Base-by-base conservation (phyloP, 2,329 filamentous ascomycete species). In the Colletotrichum tabaci region DNA sequence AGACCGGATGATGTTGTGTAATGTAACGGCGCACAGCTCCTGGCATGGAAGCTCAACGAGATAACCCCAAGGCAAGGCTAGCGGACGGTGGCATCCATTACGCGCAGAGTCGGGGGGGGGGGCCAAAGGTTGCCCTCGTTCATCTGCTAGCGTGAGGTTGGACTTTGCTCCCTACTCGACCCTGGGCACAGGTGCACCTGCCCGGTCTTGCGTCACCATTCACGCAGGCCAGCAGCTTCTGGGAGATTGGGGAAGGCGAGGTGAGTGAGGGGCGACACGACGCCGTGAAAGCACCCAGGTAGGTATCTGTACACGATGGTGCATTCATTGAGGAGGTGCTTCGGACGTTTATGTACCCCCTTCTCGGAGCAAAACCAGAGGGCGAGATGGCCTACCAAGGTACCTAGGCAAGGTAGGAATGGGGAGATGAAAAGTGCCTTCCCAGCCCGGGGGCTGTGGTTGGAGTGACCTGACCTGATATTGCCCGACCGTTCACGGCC, bases 401-500 rank as follows among this genome's bases (percentile, higher is more conserved):
- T 4, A 18, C 23, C 21, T 30, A 7, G 12, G 2, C 2, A 15
- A 16, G 13, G 49, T 6, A 30, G 15, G 23, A 10, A 7, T 35
- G 23, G 21, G 47, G n/a, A 5, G 15, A 5, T 13, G 23, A 30
- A 8, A 8, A 35, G 30, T 9, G 30, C 30, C 30, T 35, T 35
- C 30, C 7, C 8, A 0, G 30, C 30, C 9, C 30, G 1, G 30
- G 30, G 30, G 30, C 30, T 35, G 30, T 35, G 8, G 30, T 9
- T 9, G 30, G 30, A 35, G 30, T 35, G 30, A 35, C 30, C 30
- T 35, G 30, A 35, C 30, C 53, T 60, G 40, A 65, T 26, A 38
- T 44, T 66, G 56, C 21, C 35, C 52, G 46, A 52, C 47, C 62
- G 40, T 53, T 61, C 30, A 26, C 53, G 67, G 30, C 55, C 67